Evolutionary conservation across 495 filamentous ascomycete genomes (phyloP).

Genomic region (Symbiotaphrina buchneri): DNA sequence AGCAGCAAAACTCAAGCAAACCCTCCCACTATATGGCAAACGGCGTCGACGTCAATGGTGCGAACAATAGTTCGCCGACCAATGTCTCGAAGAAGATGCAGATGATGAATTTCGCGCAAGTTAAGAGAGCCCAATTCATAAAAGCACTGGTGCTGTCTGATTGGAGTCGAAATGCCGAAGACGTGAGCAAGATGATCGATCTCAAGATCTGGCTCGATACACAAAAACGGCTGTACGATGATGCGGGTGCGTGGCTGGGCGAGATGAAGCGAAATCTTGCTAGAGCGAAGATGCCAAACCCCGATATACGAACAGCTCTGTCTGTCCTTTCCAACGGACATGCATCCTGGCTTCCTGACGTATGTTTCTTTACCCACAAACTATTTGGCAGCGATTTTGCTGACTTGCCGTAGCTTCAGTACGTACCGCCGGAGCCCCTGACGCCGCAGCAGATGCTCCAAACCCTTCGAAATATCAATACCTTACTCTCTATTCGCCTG

Average conservation of each 20-base stretch:
- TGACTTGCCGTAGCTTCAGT: slow-evolving; percentile 32
- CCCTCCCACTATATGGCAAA: slow-evolving; percentile 11
- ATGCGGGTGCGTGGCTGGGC: slow-evolving; percentile 34
- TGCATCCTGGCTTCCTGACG: slow-evolving; percentile 55
- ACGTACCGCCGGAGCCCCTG: slow-evolving; percentile 52
- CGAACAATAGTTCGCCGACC: slow-evolving; percentile 33
- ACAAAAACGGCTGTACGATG: slow-evolving; percentile 30
- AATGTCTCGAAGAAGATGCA: slow-evolving; percentile 62
- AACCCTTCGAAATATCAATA: slow-evolving; percentile 59
- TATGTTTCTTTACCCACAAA: slow-evolving; percentile 16
- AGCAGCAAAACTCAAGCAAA: slow-evolving; percentile 9
- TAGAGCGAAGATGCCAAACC: slow-evolving; percentile 48
- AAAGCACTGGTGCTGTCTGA: slow-evolving; percentile 72
- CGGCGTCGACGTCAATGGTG: slow-evolving; percentile 24
- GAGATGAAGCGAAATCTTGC: slow-evolving; percentile 45
- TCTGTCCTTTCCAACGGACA: slow-evolving; percentile 58
- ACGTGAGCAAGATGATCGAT: slow-evolving; percentile 69
- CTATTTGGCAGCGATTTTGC: slow-evolving; percentile 6
- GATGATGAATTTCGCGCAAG: slow-evolving; percentile 47
- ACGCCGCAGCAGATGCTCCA: slow-evolving; percentile 39
- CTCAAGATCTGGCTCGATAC: slow-evolving; percentile 45
- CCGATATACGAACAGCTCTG: slow-evolving; percentile 75
- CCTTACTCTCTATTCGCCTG: slow-evolving; percentile 55
- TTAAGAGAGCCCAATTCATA: slow-evolving; percentile 51
- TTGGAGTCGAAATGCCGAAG: slow-evolving; percentile 61